Conservation (phyloP, 805 yeast genomes). For the Pichia phayaonensis region DNA sequence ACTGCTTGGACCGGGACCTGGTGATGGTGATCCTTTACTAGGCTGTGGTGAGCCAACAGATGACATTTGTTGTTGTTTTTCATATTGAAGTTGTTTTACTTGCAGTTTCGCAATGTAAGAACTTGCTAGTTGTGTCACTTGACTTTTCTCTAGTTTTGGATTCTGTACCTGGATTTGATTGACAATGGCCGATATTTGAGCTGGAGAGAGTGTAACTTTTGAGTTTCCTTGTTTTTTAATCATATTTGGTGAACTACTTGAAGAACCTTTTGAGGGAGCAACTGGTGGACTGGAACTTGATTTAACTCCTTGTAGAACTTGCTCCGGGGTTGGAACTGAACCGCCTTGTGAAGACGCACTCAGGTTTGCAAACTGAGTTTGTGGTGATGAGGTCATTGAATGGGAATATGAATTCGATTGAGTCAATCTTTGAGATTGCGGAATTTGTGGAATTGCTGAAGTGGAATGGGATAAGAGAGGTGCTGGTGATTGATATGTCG, state of each 20-base stretch:
- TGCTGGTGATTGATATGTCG: not conserved
- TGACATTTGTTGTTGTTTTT: slow-evolving; percentile 13
- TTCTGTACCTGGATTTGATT: slow-evolving; percentile 58
- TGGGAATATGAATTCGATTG: not conserved
- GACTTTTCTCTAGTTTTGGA: slow-evolving; percentile 54
- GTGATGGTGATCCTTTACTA: slow-evolving; percentile 1
- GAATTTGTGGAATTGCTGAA: not conserved
- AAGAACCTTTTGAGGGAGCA: not conserved
- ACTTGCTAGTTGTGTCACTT: slow-evolving; percentile 60
- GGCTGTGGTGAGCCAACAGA: slow-evolving; percentile 5
- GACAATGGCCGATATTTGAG: slow-evolving; percentile 59
- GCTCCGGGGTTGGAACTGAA: slow-evolving; percentile 22
- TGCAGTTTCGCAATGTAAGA: slow-evolving; percentile 53
- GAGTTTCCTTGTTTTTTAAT: slow-evolving; percentile 11
- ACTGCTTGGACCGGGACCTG: not conserved
- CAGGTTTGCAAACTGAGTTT: not conserved
- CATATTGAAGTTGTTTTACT: slow-evolving; percentile 20
- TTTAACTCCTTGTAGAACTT: slow-evolving; percentile 13
- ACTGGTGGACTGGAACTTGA: slow-evolving; percentile 9
- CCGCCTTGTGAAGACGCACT: slow-evolving; percentile 4
- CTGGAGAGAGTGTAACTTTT: slow-evolving; percentile 39
- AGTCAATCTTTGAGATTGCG: not conserved
- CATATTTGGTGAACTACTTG: not conserved
- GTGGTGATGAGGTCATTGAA: slow-evolving; percentile 3
- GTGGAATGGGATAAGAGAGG: not conserved